phyloP scores from a whole-genome alignment of 1,284 basidiomycete species.

The Jaminaea rosea region DNA sequence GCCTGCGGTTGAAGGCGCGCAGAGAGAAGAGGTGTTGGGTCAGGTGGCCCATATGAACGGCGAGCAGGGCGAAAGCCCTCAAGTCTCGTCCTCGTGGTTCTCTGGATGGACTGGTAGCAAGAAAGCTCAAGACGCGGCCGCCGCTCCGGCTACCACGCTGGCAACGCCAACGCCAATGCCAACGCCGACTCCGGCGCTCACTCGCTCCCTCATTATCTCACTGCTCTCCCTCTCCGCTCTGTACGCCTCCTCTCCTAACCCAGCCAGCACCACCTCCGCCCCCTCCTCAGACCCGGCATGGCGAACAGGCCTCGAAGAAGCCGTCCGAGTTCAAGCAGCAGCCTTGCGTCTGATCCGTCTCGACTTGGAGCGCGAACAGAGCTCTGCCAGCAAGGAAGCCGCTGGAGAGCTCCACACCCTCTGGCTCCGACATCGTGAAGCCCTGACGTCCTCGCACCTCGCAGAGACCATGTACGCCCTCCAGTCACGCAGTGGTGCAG shows the following conservation, averaged over 20 bases:
- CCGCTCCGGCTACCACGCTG: neutral
- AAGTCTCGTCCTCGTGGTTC: too few species aligned
- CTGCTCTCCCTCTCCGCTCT: conserved; percentile 28
- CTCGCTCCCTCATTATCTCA: conserved; percentile 20
- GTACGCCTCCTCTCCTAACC: conserved; percentile 11
- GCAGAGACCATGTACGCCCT: conserved; percentile 38
- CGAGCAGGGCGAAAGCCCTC: too few species aligned
- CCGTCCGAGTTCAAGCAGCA: conserved; percentile 24
- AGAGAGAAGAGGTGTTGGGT: too few species aligned
- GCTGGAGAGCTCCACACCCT: conserved; percentile 15
- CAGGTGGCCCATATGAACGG: too few species aligned
- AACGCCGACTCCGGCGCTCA: conserved; percentile 13
- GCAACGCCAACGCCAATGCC: neutral
- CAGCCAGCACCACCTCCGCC: neutral
- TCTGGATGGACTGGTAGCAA: too few species aligned
- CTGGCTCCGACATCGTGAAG: conserved; percentile 28
- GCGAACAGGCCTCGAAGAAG: conserved; percentile 13
- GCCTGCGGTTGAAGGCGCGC: neutral
- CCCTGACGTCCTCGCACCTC: conserved; percentile 24
- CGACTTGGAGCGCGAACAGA: conserved; percentile 13
- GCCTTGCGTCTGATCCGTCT: conserved; percentile 17
- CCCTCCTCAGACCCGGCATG: conserved; percentile 4
- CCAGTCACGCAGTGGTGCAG: neutral
- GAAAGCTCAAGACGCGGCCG: neutral
- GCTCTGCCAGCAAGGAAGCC: neutral